Conservation (phyloP, 1,284 basidiomycete genomes). For the Sanguinoderma infundibulare region DNA sequence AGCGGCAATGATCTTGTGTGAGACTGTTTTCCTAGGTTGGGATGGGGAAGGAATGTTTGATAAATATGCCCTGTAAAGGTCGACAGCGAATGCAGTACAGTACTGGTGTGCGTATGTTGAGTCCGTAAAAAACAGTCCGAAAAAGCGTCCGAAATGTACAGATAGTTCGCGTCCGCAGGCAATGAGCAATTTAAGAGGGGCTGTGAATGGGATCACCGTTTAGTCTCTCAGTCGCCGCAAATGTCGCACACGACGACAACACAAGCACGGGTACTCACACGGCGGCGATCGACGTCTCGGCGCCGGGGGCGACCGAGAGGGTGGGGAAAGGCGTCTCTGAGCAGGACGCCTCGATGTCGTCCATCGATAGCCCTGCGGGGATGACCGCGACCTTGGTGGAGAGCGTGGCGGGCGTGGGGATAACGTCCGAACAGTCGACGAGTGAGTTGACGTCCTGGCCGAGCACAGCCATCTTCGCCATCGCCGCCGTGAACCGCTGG, state of each 20-base stretch:
- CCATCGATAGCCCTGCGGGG: slow-evolving; percentile 35
- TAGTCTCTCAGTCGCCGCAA: no score
- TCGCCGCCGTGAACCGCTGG: slow-evolving; percentile 37
- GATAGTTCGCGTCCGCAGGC: no score
- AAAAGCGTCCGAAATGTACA: no score
- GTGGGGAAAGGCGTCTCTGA: slow-evolving; percentile 35
- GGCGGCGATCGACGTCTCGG: slow-evolving; percentile 27
- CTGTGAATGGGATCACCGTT: no score
- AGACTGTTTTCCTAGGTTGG: no score
- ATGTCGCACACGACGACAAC: not conserved
- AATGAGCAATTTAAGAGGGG: not conserved
- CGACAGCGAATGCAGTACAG: not conserved
- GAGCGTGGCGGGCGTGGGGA: slow-evolving; percentile 33
- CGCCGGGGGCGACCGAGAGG: slow-evolving; percentile 28
- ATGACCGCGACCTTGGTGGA: slow-evolving; percentile 24
- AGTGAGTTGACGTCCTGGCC: slow-evolving; percentile 35
- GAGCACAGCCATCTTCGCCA: slow-evolving; percentile 40
- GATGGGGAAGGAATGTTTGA: no score
- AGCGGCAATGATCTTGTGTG: no score
- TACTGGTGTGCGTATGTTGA: no score
- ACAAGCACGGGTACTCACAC: slow-evolving; percentile 18
- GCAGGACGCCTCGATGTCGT: slow-evolving; percentile 37
- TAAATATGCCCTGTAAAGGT: not conserved
- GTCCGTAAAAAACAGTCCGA: no score
- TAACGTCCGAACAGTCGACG: slow-evolving; percentile 42